Evolutionary conservation across 345 rosid species (phyloP).

Genomic region (Eucalyptus marginata): DNA sequence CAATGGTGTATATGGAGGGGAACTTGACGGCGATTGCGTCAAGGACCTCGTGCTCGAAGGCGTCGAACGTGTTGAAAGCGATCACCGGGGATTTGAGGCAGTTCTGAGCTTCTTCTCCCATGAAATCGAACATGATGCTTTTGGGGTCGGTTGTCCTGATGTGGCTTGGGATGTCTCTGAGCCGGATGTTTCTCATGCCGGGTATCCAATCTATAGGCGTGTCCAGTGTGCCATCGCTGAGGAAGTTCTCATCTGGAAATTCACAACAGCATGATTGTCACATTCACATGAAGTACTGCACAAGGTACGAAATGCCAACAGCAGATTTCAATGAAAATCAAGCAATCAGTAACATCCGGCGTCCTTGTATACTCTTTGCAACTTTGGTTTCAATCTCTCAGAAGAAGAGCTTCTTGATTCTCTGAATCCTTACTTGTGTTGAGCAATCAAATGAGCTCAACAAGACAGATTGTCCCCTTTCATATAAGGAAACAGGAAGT

Average conservation of each 20-base stretch:
- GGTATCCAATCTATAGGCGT: conserved; percentile 1
- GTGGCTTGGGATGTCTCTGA: conserved; percentile 2
- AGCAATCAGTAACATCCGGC: neutral
- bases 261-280: neutral
- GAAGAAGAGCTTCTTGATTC: neutral
- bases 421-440: neutral
- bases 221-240: neutral
- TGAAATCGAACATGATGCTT: neutral
- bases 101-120: neutral
- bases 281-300: neutral
- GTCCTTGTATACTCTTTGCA: neutral
- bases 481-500: neutral
- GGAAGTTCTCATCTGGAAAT: neutral
- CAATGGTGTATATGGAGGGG: conserved; percentile 1
- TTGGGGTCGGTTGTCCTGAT: neutral
- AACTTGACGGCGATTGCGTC: neutral
- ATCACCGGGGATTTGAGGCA: neutral
- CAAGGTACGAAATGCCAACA: neutral
- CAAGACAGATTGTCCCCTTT: neutral
- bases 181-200: neutral
- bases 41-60: neutral
- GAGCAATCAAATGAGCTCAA: neutral
- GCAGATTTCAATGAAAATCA: rapidly evolving
- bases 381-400: neutral
- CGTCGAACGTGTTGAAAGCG: neutral